Evolutionary conservation across 306 rosid genomes (phyloP).

Genomic region (Alnus rubra): DNA sequence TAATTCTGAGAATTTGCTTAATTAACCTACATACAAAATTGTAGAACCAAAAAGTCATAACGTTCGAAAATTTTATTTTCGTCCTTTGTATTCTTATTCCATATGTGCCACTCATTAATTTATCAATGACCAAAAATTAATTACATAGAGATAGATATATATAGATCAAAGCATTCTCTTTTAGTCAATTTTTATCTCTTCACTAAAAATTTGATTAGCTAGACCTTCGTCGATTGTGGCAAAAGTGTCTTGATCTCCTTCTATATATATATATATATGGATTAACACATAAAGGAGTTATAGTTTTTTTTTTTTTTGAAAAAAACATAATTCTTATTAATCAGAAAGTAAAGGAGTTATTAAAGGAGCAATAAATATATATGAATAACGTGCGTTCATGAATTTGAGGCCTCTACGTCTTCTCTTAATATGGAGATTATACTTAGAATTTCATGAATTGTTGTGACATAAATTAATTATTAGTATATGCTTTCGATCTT

Average conservation of each 20-base stretch:
- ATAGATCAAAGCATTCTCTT: background rate
- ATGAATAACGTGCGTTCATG: background rate
- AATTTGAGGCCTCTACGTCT: too few relatives aligned
- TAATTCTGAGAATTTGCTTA: too few relatives aligned
- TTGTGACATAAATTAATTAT: background rate
- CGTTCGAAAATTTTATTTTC: too few relatives aligned
- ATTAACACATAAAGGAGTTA: background rate
- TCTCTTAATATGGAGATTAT: background rate
- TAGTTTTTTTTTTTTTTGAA: background rate
- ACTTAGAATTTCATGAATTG: background rate
- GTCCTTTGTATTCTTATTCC: background rate
- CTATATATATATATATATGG: too few relatives aligned
- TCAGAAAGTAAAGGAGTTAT: too few relatives aligned
- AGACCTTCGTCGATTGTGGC: background rate
- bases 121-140: background rate
- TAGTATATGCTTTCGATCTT: too few relatives aligned
- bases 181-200: background rate
- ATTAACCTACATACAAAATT: too few relatives aligned
- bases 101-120: too few relatives aligned
- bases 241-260: background rate
- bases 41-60: too few relatives aligned
- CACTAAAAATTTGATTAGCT: background rate
- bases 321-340: too few relatives aligned
- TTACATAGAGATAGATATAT: background rate
- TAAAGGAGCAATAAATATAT: background rate